Percentiles rank a stretch among this genome's conserved stretches.
phyloP scores from a whole-genome alignment of 139 green algal genomes.

The Choricystis sp. region DNA sequence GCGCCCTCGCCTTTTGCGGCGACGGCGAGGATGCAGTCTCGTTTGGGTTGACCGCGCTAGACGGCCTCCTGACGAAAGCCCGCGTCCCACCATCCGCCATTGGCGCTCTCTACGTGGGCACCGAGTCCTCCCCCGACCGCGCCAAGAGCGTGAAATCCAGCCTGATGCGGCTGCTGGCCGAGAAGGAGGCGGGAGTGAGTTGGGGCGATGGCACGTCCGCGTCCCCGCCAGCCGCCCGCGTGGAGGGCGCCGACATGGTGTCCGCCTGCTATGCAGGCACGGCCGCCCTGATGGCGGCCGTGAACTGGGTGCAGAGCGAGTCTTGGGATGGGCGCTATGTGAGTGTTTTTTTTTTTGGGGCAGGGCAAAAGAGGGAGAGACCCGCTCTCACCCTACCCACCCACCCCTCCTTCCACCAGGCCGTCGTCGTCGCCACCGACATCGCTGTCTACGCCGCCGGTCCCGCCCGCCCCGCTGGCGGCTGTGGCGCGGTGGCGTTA shows the following conservation, averaged over 20 bases:
- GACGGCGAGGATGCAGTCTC: constrained; percentile 65
- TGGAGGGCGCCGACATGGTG: constrained; percentile 52
- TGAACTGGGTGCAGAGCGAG: constrained; percentile 46
- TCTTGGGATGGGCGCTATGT: constrained; percentile 57
- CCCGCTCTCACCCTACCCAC: no score
- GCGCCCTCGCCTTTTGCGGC: constrained; percentile 38
- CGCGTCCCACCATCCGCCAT: constrained; percentile 18
- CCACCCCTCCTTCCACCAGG: no score
- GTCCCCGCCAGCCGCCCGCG: neutral
- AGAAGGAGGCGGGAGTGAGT: constrained; percentile 1
- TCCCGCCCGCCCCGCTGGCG: constrained; percentile 42
- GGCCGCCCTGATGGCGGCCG: constrained; percentile 52
- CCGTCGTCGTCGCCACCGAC: constrained; percentile 64
- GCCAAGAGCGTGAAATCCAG: constrained; percentile 70
- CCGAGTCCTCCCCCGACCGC: constrained; percentile 49
- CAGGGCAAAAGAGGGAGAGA: no score
- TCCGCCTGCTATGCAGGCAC: constrained; percentile 80
- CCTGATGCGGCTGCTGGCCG: constrained; percentile 49
- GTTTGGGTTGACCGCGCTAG: constrained; percentile 48
- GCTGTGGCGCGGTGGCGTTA: constrained; percentile 63
- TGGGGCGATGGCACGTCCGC: neutral
- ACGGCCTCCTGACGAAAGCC: constrained; percentile 39
- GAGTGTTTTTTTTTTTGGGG: no score
- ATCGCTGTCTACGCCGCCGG: constrained; percentile 43
- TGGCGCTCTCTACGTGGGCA: constrained; percentile 59